Percentiles rank a stretch among this genome's conserved stretches.
Evolutionary conservation across 257 asterid genomes (phyloP).

Genomic region (Nicotiana paniculata): DNA sequence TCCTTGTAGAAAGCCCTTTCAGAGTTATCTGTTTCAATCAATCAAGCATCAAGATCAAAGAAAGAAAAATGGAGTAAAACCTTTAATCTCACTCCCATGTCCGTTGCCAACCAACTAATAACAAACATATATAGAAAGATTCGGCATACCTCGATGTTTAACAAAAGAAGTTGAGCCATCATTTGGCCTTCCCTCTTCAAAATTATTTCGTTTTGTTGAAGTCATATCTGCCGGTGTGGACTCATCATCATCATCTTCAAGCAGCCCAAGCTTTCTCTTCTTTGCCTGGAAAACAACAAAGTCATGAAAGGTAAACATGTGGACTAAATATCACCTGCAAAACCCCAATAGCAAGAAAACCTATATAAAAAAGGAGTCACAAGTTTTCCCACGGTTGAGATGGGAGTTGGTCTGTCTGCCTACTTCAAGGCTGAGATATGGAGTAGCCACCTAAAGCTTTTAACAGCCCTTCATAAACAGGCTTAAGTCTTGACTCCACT

Average conservation of each 20-base stretch:
- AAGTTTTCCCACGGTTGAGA: background rate
- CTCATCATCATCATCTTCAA: conserved; percentile 58
- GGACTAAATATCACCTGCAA: background rate
- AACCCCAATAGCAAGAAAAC: background rate
- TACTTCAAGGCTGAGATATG: background rate
- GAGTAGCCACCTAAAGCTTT: background rate
- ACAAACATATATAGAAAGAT: background rate
- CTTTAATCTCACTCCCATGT: background rate
- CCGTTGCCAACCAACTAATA: background rate
- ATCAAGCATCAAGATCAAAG: background rate
- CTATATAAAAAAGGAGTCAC: background rate
- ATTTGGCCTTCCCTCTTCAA: conserved; percentile 25
- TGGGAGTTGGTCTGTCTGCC: background rate
- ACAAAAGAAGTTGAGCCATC: conserved; percentile 24
- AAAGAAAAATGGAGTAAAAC: background rate
- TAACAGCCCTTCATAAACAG: background rate
- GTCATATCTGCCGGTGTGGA: conserved; percentile 9
- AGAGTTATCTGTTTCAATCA: conserved; percentile 41
- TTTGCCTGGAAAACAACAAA: conserved; percentile 33
- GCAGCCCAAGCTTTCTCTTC: conserved; percentile 72
- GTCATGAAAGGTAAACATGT: background rate
- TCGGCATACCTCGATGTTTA: conserved; percentile 49
- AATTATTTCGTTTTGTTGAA: conserved; percentile 22
- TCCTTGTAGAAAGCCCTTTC: conserved; percentile 91
- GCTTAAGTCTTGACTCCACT: background rate